Percentiles rank a stretch among this genome's conserved stretches.
Conservation (phyloP, 148 eudicot genomes). For the Vaccinium corymbosum region DNA sequence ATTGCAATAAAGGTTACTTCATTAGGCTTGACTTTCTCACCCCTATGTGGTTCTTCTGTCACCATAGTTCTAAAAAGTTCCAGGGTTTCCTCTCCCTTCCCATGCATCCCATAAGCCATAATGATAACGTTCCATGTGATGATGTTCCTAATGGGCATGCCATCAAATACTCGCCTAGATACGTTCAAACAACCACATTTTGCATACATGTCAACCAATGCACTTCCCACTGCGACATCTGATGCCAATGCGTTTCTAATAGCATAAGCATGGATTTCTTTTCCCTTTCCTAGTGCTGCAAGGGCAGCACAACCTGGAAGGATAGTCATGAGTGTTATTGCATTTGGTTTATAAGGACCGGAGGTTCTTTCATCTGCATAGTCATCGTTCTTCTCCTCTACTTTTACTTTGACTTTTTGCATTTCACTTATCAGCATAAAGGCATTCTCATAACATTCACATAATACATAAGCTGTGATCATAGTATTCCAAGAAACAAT, state of each 20-base stretch:
- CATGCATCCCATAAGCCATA: constrained; percentile 93
- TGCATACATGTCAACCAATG: constrained; percentile 84
- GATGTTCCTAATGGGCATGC: constrained; percentile 59
- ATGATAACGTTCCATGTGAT: constrained; percentile 90
- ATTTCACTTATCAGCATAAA: constrained; percentile 55
- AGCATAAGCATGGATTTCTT: constrained; percentile 80
- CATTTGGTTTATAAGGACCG: constrained; percentile 45
- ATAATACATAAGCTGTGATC: constrained; percentile 77
- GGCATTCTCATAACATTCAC: constrained; percentile 62
- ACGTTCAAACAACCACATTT: constrained; percentile 76
- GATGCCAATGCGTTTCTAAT: constrained; percentile 51
- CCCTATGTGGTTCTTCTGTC: constrained; percentile 25
- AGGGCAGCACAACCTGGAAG: constrained; percentile 88
- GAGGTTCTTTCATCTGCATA: constrained; percentile 18
- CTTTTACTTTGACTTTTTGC: constrained; percentile 35
- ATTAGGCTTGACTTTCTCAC: constrained; percentile 48
- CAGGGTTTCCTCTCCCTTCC: constrained; percentile 64
- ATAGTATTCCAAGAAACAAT: constrained; percentile 83
- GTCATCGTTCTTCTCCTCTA: constrained; percentile 18
- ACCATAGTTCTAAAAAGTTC: constrained; percentile 51
- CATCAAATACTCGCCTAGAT: constrained; percentile 58
- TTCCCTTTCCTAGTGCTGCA: constrained; percentile 73
- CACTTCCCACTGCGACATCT: constrained; percentile 83
- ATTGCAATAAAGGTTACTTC: constrained; percentile 62
- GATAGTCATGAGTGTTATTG: constrained; percentile 74